phyloP scores from a whole-genome alignment of 179 eudicot genomes.

The Vitellaria paradoxa region DNA sequence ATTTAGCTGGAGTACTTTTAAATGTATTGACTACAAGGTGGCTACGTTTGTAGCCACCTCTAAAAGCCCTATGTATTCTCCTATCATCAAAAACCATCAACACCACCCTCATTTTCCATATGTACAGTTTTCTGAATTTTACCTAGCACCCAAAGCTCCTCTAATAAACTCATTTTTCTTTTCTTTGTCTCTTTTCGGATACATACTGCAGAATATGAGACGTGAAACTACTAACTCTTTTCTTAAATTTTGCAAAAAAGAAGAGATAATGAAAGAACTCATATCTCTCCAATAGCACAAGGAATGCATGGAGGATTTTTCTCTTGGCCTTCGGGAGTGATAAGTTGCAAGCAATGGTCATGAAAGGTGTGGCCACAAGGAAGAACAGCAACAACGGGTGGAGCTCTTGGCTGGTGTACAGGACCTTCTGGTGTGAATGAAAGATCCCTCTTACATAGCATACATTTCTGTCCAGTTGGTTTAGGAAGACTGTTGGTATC shows the following conservation, averaged over 20 bases:
- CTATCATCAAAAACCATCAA: conserved; percentile 3
- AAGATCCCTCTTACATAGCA: conserved; percentile 68
- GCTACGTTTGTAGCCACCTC: too few relatives aligned
- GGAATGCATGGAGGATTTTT: conserved; percentile 75
- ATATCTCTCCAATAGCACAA: conserved; percentile 57
- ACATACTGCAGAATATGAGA: conserved; percentile 1
- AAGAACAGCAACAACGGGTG: conserved; percentile 61
- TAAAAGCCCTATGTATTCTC: conserved; percentile 1
- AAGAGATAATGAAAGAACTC: conserved; percentile 11
- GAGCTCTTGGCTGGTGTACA: conserved; percentile 29
- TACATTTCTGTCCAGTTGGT: conserved; percentile 49
- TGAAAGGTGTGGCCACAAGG: conserved; percentile 78
- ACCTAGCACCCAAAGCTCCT: neutral
- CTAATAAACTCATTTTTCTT: neutral
- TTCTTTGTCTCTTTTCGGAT: neutral
- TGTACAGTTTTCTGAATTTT: conserved; percentile 11
- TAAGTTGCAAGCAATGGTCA: conserved; percentile 51
- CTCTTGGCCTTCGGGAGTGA: conserved; percentile 47
- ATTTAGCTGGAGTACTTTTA: neutral
- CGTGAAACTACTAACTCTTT: neutral
- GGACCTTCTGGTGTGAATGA: conserved; percentile 60
- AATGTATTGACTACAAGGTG: too few relatives aligned
- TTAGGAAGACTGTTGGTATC: conserved; percentile 31
- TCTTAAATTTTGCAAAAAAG: neutral
- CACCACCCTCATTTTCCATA: neutral